Evolutionary conservation across 2,329 filamentous ascomycete genomes (phyloP).

Genomic region (Microascus cirrosus): DNA sequence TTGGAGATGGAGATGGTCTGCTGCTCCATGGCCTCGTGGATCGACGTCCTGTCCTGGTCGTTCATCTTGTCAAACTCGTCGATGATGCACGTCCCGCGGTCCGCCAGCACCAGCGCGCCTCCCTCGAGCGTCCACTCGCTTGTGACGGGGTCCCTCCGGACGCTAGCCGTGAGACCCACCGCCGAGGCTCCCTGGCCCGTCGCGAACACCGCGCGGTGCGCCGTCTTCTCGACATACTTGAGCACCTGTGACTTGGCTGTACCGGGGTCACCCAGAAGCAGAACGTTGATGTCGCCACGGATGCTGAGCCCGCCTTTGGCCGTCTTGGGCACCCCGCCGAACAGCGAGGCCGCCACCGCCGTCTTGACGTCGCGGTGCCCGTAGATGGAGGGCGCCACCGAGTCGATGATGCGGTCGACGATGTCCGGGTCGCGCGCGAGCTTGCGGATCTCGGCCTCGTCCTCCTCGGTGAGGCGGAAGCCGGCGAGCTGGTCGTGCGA

Average conservation of each 20-base stretch:
- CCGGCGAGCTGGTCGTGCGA: slow-evolving; percentile 95
- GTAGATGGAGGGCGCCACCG: slow-evolving; percentile 95
- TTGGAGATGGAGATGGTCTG: slow-evolving; percentile 99
- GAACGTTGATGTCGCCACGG: slow-evolving; percentile 94
- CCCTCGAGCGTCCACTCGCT: slow-evolving; percentile 97
- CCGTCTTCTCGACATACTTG: slow-evolving; percentile 96
- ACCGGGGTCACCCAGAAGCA: slow-evolving; percentile 91
- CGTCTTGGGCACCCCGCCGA: slow-evolving; percentile 86
- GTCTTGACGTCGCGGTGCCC: slow-evolving; percentile 97
- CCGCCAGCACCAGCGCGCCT: slow-evolving; percentile 86
- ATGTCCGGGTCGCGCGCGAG: slow-evolving; percentile 86
- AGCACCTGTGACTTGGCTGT: slow-evolving; percentile 96
- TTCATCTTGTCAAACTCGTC: slow-evolving; percentile 99
- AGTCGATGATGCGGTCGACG: slow-evolving; percentile 83
- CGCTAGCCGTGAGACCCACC: slow-evolving; percentile 93
- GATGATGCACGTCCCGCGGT: slow-evolving; percentile 89
- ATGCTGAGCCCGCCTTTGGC: slow-evolving; percentile 84
- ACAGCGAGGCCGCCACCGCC: slow-evolving; percentile 83
- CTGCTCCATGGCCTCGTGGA: slow-evolving; percentile 99
- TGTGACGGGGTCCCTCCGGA: slow-evolving; percentile 88
- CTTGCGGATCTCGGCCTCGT: slow-evolving; percentile 80
- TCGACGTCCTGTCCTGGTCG: slow-evolving; percentile 93
- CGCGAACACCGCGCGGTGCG: slow-evolving; percentile 91
- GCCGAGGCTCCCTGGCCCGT: slow-evolving; percentile 95
- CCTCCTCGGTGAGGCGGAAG: slow-evolving; percentile 89